These are phyloP conservation scores for Monascus purpureus DNA, from an alignment of 495 filamentous ascomycete genomes.

Conservation along the genomic window DNA sequence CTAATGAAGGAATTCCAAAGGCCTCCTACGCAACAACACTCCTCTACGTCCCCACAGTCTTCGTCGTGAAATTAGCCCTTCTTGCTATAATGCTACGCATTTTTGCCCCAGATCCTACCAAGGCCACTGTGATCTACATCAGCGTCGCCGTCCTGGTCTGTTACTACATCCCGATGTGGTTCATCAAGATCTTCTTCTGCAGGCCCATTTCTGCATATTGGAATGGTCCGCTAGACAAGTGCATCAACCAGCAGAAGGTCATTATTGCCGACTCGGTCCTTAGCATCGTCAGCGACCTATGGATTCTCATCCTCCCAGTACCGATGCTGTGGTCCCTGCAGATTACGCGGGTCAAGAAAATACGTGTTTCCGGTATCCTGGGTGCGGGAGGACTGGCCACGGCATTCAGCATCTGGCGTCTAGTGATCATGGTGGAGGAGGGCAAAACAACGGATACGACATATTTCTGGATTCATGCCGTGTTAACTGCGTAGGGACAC, in stretches of 20 bases:
- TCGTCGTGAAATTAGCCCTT: slow-evolving; percentile 33
- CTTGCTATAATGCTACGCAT: slow-evolving; percentile 33
- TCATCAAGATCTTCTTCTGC: slow-evolving; percentile 26
- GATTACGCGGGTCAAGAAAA: slow-evolving; percentile 29
- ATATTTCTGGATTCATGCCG: slow-evolving; percentile 28
- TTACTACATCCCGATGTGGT: slow-evolving; percentile 20
- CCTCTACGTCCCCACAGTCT: slow-evolving; percentile 35
- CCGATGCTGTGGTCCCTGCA: slow-evolving; percentile 34
- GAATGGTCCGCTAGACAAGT: slow-evolving; percentile 9
- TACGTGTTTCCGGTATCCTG: slow-evolving; percentile 31
- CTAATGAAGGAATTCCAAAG: slow-evolving; percentile 4
- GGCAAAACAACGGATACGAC: slow-evolving; percentile 20
- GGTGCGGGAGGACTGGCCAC: slow-evolving; percentile 34
- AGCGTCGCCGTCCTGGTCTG: slow-evolving; percentile 26
- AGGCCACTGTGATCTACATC: slow-evolving; percentile 27
- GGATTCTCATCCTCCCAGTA: slow-evolving; percentile 31
- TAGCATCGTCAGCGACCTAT: slow-evolving; percentile 30
- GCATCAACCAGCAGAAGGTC: slow-evolving; percentile 28
- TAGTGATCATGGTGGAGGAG: slow-evolving; percentile 25
- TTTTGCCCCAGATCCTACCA: slow-evolving; percentile 27
- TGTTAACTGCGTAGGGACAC: slow-evolving; percentile 29
- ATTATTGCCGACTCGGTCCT: slow-evolving; percentile 35
- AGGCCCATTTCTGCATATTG: slow-evolving; percentile 21
- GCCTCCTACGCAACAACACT: slow-evolving; percentile 29
- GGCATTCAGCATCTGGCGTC: slow-evolving; percentile 29